A percentile compares a stretch with the other conserved stretches of the same genome.
These are phyloP conservation scores for Ustilago loliicola DNA, from an alignment of 1,284 basidiomycete genomes.

Conservation along the genomic window DNA sequence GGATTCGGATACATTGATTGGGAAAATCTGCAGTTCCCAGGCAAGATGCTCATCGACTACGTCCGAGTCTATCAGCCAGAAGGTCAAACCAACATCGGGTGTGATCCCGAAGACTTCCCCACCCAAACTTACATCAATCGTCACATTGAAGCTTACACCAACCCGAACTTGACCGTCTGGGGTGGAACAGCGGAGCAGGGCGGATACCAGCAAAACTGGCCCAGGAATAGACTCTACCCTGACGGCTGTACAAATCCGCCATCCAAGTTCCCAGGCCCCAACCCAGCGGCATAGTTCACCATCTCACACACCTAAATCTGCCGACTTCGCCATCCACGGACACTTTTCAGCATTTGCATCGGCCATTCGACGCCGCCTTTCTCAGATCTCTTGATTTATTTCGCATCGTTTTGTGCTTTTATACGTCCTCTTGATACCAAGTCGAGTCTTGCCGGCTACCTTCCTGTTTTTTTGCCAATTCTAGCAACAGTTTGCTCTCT, in stretches of 20 bases:
- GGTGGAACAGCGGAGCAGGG: conserved; percentile 56
- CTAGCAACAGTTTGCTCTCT: not conserved
- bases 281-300: conserved; percentile 18
- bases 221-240: conserved; percentile 56
- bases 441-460: conserved; percentile 6
- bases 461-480: not conserved
- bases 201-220: conserved; percentile 63
- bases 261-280: conserved; percentile 48
- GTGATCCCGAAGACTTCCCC: conserved; percentile 72
- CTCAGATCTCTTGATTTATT: not conserved
- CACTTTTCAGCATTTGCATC: not conserved
- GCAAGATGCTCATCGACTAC: conserved; percentile 61
- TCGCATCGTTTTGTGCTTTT: conserved; percentile 8
- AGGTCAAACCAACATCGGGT: conserved; percentile 61
- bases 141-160: conserved; percentile 59
- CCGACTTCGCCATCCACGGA: not conserved
- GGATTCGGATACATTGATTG: conserved; percentile 55
- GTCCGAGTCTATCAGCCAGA: conserved; percentile 63
- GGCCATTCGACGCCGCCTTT: not conserved
- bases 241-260: conserved; percentile 49
- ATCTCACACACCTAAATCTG: not conserved
- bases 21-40: conserved; percentile 48
- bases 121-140: conserved; percentile 74
- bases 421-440: conserved; percentile 15
- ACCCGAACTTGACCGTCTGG: conserved; percentile 64